Conservation (phyloP, 768 basidiomycete species). For the Auricularia heimuer region DNA sequence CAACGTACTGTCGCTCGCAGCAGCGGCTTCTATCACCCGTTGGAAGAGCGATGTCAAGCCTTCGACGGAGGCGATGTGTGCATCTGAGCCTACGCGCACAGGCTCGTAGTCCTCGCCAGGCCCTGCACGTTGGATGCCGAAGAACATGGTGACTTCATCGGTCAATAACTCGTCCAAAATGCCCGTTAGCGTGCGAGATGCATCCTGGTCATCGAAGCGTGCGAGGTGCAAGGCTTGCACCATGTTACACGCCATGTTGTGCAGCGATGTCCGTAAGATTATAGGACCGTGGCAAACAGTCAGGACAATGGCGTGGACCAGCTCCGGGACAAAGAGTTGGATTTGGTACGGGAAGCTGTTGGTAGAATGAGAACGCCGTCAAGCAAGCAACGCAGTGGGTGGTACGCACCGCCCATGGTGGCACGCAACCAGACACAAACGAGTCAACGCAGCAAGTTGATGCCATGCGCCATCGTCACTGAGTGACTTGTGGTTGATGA, state of each 20-base stretch:
- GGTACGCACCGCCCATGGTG: constrained; percentile 47
- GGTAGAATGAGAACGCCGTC: too few species aligned
- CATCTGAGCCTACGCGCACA: constrained; percentile 33
- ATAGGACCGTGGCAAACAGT: constrained; percentile 65
- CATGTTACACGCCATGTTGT: constrained; percentile 72
- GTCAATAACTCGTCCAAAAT: constrained; percentile 54
- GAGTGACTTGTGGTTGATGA: neutral
- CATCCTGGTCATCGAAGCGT: constrained; percentile 48
- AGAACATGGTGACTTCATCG: constrained; percentile 50
- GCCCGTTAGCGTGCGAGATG: constrained; percentile 43
- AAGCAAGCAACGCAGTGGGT: too few species aligned
- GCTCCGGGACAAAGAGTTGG: constrained; percentile 76
- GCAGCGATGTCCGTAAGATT: constrained; percentile 68
- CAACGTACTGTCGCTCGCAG: constrained; percentile 57
- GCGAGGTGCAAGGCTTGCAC: constrained; percentile 66
- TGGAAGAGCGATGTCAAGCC: constrained; percentile 52
- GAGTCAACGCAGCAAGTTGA: constrained; percentile 70
- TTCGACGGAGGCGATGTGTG: constrained; percentile 55
- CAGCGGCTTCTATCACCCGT: constrained; percentile 50
- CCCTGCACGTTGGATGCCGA: constrained; percentile 64
- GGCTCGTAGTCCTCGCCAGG: constrained; percentile 57
- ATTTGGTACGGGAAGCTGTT: constrained; percentile 24
- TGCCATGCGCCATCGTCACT: constrained; percentile 39
- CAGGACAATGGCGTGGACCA: constrained; percentile 68
- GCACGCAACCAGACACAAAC: constrained; percentile 65